Evolutionary conservation across 768 basidiomycete genomes (phyloP).

Genomic region (Mycena maculata): DNA sequence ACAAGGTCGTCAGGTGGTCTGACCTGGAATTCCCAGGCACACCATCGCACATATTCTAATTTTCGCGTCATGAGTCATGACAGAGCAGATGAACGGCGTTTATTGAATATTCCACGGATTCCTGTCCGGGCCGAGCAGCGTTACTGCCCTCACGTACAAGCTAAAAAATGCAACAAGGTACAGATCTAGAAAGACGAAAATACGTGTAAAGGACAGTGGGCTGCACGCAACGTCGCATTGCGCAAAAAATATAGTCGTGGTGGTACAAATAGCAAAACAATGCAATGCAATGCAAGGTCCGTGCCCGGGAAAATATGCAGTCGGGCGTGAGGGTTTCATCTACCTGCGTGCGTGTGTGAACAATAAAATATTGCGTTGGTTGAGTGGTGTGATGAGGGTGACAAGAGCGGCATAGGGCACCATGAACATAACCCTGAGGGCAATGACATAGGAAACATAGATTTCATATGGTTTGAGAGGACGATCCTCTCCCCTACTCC

Average conservation of each 20-base stretch:
- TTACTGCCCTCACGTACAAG: slow-evolving; percentile 19
- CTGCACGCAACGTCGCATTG: slow-evolving; percentile 1
- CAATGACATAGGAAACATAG: slow-evolving; percentile 32
- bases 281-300: slow-evolving; percentile 20
- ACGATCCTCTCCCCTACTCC: slow-evolving; percentile 42
- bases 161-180: slow-evolving; percentile 35
- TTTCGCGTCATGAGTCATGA: too few species aligned
- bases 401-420: slow-evolving; percentile 27
- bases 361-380: slow-evolving; percentile 21
- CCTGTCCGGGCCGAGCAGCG: slow-evolving; percentile 28
- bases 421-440: slow-evolving; percentile 23
- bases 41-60: not conserved
- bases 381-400: slow-evolving; percentile 18
- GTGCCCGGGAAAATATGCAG: slow-evolving; percentile 29
- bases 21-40: too few species aligned
- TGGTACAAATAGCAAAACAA: slow-evolving; percentile 24
- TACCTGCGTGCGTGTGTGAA: slow-evolving; percentile 35
- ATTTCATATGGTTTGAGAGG: slow-evolving; percentile 21
- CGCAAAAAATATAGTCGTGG: slow-evolving; percentile 7
- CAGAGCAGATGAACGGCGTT: too few species aligned
- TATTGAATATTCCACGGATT: slow-evolving; percentile 33
- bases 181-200: slow-evolving; percentile 15
- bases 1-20: too few species aligned
- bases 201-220: slow-evolving; percentile 37
- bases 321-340: slow-evolving; percentile 23